These are phyloP conservation scores for Martiniozyma abietophila DNA, from an alignment of 805 yeast species.

Conservation along the genomic window DNA sequence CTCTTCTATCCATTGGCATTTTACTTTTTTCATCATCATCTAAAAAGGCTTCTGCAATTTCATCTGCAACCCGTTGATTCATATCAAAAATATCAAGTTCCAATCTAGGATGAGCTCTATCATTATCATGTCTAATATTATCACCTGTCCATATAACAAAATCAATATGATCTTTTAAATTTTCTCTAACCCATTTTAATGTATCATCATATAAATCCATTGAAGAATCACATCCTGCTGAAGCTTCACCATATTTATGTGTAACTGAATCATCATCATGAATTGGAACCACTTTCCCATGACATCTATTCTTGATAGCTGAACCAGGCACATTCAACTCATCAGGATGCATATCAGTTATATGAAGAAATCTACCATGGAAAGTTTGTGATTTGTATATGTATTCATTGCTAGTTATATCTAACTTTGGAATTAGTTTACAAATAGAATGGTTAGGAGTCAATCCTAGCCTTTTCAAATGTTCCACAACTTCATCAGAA, in stretches of 20 bases:
- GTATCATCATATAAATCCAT: slow-evolving; percentile 51
- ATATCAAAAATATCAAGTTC: slow-evolving; percentile 61
- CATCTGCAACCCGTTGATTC: slow-evolving; percentile 48
- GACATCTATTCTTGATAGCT: slow-evolving; percentile 45
- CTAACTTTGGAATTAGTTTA: slow-evolving; percentile 6
- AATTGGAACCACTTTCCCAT: slow-evolving; percentile 31
- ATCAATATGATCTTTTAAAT: slow-evolving; percentile 68
- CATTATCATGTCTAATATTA: slow-evolving; percentile 78
- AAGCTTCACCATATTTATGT: slow-evolving; percentile 65
- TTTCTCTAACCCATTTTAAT: slow-evolving; percentile 53
- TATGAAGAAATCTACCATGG: slow-evolving; percentile 76
- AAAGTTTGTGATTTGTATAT: slow-evolving; percentile 20
- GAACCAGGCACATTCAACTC: slow-evolving; percentile 49
- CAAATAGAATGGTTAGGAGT: slow-evolving; percentile 32
- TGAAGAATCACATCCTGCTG: slow-evolving; percentile 73
- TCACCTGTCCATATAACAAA: slow-evolving; percentile 91
- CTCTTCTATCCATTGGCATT: slow-evolving; percentile 23
- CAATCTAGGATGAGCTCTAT: slow-evolving; percentile 62
- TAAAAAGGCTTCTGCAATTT: slow-evolving; percentile 44
- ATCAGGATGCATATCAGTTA: slow-evolving; percentile 85
- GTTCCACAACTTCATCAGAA: slow-evolving; percentile 21
- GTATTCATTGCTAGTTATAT: slow-evolving; percentile 3
- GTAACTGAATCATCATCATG: slow-evolving; percentile 34
- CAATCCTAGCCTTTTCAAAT: slow-evolving; percentile 28
- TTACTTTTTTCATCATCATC: slow-evolving; percentile 30